These are phyloP conservation scores for Rehmannia glutinosa DNA, from an alignment of 257 asterid species.

Conservation along the genomic window DNA sequence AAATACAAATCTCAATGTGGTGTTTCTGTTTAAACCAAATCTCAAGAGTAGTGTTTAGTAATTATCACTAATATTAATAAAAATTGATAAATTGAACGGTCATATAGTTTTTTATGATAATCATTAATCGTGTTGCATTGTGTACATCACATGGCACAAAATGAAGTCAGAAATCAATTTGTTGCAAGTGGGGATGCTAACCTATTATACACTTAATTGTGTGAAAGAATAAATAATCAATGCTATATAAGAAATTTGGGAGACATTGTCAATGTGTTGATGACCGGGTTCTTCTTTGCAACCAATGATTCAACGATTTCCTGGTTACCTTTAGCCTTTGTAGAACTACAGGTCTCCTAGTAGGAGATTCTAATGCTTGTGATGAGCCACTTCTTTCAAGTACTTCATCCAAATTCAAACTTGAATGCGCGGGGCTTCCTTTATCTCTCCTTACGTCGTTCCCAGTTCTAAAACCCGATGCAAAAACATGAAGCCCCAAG, in stretches of 20 bases:
- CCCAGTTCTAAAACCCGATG: constrained; percentile 29
- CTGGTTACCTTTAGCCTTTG: constrained; percentile 60
- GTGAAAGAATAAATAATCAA: constrained; percentile 30
- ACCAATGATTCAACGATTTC: constrained; percentile 65
- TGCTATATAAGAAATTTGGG: not conserved
- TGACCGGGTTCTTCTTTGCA: constrained; percentile 37
- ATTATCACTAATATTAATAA: too few species aligned
- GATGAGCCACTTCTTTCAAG: constrained; percentile 18
- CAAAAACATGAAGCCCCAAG: constrained; percentile 67
- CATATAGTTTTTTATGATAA: not conserved
- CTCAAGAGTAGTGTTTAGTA: too few species aligned
- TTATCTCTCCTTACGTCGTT: constrained; percentile 15
- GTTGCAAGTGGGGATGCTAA: not conserved
- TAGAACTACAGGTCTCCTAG: constrained; percentile 70
- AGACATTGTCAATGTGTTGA: constrained; percentile 14
- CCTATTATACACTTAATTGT: not conserved
- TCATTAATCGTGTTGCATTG: too few species aligned
- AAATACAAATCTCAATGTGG: too few species aligned
- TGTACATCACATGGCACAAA: too few species aligned
- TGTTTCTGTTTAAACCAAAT: too few species aligned
- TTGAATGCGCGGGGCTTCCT: constrained; percentile 14
- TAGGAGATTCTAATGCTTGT: constrained; percentile 34
- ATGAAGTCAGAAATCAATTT: not conserved
- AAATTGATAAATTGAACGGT: too few species aligned
- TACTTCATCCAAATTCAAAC: constrained; percentile 24